These are phyloP conservation scores for Linnemannia hyalina DNA, from an alignment of 192 early-diverging fungal genomes.

Conservation along the genomic window DNA sequence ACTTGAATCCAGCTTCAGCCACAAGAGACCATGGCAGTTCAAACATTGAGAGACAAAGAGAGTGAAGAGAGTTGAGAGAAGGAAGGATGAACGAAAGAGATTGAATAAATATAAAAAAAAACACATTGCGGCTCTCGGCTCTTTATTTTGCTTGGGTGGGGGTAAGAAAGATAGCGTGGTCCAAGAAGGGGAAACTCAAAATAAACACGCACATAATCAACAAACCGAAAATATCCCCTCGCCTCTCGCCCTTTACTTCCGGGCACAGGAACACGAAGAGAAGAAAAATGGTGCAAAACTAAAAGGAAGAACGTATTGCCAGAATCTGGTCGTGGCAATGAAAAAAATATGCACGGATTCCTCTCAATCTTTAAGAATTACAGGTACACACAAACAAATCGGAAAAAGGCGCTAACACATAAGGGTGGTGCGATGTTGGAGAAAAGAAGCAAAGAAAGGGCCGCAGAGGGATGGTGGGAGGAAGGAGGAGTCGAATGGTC, in stretches of 20 bases:
- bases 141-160: background rate
- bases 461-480: background rate
- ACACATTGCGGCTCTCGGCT: background rate
- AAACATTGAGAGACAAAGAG: background rate
- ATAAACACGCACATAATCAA: background rate
- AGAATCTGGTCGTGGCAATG: background rate
- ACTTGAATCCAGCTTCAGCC: background rate
- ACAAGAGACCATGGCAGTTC: background rate
- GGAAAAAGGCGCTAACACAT: background rate
- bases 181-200: background rate
- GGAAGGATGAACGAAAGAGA: background rate
- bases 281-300: background rate
- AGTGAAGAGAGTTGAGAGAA: background rate
- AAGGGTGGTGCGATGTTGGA: background rate
- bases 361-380: background rate
- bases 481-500: background rate
- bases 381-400: constrained; percentile 4
- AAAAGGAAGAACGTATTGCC: constrained; percentile 8
- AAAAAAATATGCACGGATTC: constrained; percentile 6
- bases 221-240: background rate
- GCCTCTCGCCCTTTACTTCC: background rate
- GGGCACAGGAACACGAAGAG: background rate
- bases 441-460: background rate
- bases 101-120: background rate
- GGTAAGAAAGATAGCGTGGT: constrained; percentile 2